Base-by-base conservation (phyloP, 208 protist species). In the Trypanosoma mega region DNA sequence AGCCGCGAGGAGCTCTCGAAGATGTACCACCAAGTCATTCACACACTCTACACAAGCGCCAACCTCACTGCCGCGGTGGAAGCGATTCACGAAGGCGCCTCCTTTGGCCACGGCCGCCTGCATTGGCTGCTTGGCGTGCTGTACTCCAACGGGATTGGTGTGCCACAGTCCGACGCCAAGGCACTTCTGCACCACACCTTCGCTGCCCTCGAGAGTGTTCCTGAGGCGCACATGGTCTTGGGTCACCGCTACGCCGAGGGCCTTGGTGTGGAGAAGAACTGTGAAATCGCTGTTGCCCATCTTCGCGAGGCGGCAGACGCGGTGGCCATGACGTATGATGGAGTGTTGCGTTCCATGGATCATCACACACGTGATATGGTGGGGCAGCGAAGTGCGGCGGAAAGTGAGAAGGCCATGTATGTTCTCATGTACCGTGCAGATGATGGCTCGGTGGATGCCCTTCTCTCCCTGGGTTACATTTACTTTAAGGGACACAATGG, bases 91-190 rank as follows among this genome's bases (percentile, higher is more conserved):
- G 60, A 80, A 24, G 78, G 71, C n/a, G 77, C 62, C 26, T 57
- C 61, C 36, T 70, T 68, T 14, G 90, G 90, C n/a, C 74, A 93
- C 58, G 63, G 79, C 21, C 78, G 74, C 6, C 48, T 89, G 51
- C 87, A 96, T 43, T 93, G 75, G 72, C 62, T 90, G n/a, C 72
- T 93, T 2, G 90, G 82, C 0, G 81, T 93, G 3, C 65, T 93
- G 45, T 74, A 96, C 60, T 59, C 78, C 27, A 83, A 85, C 60
- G 90, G 87, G 16, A 31, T 94, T 31, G 90, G 83, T 18, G 87
- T 94, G 23, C 65, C 67, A 11, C 78, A 63, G 23, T 85, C 69
- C 24, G 79, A 90, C 37, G 57, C 76, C 0, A 73, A 74, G 8
- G 80, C 88, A 3, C 43, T 96, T 21, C 41, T 92, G 55, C 80